These are phyloP conservation scores for Eutrema salsugineum DNA, from an alignment of 441 rosid genomes.

Conservation along the genomic window DNA sequence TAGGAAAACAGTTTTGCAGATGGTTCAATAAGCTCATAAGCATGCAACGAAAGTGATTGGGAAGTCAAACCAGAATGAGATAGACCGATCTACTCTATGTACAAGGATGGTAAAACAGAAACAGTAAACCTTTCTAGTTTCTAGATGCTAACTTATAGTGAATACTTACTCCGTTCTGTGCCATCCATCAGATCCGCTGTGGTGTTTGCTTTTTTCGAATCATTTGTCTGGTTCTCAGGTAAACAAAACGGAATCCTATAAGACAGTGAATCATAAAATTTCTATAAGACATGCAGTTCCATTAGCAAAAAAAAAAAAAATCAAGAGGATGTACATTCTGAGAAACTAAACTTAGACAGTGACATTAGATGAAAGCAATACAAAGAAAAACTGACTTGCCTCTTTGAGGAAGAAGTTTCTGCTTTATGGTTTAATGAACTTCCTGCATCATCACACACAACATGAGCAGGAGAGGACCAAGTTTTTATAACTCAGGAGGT, in stretches of 20 bases:
- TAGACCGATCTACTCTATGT: neutral
- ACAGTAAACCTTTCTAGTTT: constrained; percentile 5
- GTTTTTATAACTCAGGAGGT: too few species aligned
- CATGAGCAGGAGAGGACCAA: constrained; percentile 11
- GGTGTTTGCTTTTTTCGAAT: constrained; percentile 26
- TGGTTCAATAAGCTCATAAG: neutral
- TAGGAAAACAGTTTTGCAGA: neutral
- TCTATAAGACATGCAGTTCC: constrained; percentile 4
- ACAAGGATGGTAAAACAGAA: neutral
- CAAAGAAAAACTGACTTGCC: constrained; percentile 37
- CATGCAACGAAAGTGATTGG: neutral
- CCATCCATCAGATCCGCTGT: constrained; percentile 33
- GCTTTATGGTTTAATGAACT: constrained; percentile 29
- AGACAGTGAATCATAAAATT: constrained; percentile 20
- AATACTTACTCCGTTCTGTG: constrained; percentile 45
- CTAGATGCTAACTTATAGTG: constrained; percentile 10
- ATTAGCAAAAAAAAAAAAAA: neutral
- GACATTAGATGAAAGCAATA: neutral
- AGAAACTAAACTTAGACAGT: constrained; percentile 1
- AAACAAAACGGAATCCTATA: constrained; percentile 29
- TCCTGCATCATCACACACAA: constrained; percentile 46
- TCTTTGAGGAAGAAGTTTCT: constrained; percentile 42
- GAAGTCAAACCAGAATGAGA: constrained; percentile 11
- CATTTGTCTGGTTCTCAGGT: constrained; percentile 28
- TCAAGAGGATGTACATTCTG: constrained; percentile 4